These are phyloP conservation scores for Gossypium herbaceum DNA, from an alignment of 345 rosid species.

Conservation along the genomic window DNA sequence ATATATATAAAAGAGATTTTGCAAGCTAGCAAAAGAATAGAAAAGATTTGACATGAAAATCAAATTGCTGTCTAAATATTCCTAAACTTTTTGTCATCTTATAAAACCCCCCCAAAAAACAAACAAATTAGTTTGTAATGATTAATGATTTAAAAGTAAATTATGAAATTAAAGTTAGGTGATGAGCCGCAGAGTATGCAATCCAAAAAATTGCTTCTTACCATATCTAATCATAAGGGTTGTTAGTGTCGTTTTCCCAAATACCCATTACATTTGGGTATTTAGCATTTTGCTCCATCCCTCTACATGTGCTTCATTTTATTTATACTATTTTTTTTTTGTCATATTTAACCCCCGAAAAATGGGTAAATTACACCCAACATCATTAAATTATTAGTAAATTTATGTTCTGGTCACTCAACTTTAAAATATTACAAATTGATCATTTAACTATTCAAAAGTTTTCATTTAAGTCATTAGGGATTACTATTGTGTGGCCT, in stretches of 20 bases:
- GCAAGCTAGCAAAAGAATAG: neutral
- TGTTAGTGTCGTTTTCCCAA: constrained; percentile 8
- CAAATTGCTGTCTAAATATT: neutral
- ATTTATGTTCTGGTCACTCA: too few species aligned
- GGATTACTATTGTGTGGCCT: too few species aligned
- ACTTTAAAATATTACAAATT: too few species aligned
- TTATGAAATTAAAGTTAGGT: neutral
- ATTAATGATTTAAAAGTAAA: neutral
- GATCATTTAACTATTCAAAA: too few species aligned
- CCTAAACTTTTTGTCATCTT: neutral
- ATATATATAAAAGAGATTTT: neutral
- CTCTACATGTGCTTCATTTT: constrained; percentile 4
- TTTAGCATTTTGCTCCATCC: neutral
- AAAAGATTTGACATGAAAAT: neutral
- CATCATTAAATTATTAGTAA: too few species aligned
- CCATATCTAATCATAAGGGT: constrained; percentile 14
- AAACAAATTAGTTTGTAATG: neutral
- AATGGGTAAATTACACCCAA: neutral
- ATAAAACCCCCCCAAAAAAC: neutral
- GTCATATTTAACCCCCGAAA: too few species aligned
- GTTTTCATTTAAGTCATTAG: too few species aligned
- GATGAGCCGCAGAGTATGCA: neutral
- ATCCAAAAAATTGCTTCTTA: neutral
- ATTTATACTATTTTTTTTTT: neutral
- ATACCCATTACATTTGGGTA: neutral